Evolutionary conservation across 148 eudicot species (phyloP).

Genomic region (Chenopodium berlandieri): DNA sequence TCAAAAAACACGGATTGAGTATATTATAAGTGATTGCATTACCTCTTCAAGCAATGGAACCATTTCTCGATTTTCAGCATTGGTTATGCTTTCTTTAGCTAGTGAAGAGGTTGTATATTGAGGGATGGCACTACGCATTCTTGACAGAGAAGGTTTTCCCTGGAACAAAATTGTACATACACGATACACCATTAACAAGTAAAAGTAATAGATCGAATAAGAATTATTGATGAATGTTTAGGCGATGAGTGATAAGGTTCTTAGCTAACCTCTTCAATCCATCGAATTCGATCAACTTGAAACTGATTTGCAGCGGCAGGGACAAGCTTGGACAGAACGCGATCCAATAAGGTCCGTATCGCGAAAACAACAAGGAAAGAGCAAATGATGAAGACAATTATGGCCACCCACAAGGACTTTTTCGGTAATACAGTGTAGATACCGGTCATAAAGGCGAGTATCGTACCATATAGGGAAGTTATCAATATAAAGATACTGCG

Average conservation of each 20-base stretch:
- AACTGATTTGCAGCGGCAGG: not conserved
- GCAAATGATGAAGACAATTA: conserved; percentile 9
- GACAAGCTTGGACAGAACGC: not conserved
- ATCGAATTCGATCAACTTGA: not conserved
- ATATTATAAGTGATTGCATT: no score
- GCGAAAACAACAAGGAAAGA: not conserved
- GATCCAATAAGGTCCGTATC: not conserved
- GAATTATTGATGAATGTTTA: no score
- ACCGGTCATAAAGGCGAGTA: conserved; percentile 12
- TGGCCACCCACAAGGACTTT: conserved; percentile 6
- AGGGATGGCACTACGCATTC: no score
- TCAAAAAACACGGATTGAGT: no score
- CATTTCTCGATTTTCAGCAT: no score
- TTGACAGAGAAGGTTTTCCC: no score
- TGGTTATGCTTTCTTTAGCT: no score
- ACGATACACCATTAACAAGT: no score
- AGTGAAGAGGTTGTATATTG: no score
- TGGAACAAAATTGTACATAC: no score
- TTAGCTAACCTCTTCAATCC: conserved; percentile 17
- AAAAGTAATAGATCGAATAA: no score
- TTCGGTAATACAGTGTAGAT: not conserved
- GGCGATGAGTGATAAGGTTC: not conserved
- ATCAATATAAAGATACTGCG: conserved; percentile 7
- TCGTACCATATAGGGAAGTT: conserved; percentile 5
- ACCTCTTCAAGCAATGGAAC: no score